These are phyloP conservation scores for Oryza rufipogon DNA, from an alignment of 176 grass and related monocot genomes.

Conservation along the genomic window DNA sequence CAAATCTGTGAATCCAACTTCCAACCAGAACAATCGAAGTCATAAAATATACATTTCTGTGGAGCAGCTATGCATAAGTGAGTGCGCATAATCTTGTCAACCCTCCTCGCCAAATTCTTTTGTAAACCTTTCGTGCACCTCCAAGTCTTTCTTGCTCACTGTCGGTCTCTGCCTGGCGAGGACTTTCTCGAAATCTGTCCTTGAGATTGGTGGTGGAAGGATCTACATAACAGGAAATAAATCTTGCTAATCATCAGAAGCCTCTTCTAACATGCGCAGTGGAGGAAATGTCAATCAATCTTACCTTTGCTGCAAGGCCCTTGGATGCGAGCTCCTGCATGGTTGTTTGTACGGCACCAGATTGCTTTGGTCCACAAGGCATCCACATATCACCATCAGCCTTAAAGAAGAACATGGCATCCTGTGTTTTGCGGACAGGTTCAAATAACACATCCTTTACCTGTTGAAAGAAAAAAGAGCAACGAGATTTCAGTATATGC, in stretches of 20 bases:
- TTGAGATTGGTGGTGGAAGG: slow-evolving; percentile 81
- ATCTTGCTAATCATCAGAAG: background rate
- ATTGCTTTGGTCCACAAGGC: slow-evolving; percentile 87
- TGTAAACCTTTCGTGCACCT: slow-evolving; percentile 95
- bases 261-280: background rate
- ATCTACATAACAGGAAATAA: slow-evolving; percentile 48
- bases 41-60: slow-evolving; percentile 55
- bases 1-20: slow-evolving; percentile 41
- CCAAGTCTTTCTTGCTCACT: slow-evolving; percentile 89
- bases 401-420: slow-evolving; percentile 93
- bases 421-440: slow-evolving; percentile 93
- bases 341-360: slow-evolving; percentile 72
- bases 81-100: slow-evolving; percentile 31
- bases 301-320: slow-evolving; percentile 81
- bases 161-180: slow-evolving; percentile 81
- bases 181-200: slow-evolving; percentile 83
- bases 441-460: slow-evolving; percentile 97
- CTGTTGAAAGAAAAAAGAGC: slow-evolving; percentile 42
- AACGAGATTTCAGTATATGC: background rate
- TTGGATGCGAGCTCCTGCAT: slow-evolving; percentile 86
- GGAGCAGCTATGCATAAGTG: slow-evolving; percentile 40
- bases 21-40: slow-evolving; percentile 46
- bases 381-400: slow-evolving; percentile 68
- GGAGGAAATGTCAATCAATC: background rate
- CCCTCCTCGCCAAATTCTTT: slow-evolving; percentile 98